Conservation (phyloP, 2,329 filamentous ascomycete species). For the Cordyceps farinosa region DNA sequence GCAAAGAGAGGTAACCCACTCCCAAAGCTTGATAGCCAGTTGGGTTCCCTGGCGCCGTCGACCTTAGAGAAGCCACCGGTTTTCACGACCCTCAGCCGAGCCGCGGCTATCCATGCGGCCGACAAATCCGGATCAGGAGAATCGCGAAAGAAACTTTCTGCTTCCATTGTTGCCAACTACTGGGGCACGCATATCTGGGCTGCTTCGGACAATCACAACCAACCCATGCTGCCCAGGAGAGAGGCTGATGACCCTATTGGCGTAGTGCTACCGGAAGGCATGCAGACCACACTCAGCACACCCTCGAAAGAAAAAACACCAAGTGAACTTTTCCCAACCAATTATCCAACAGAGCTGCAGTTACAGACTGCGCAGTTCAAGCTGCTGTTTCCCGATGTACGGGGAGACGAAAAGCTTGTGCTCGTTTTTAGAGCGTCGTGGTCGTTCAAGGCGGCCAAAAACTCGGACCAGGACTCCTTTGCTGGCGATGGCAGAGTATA, state of each 20-base stretch:
- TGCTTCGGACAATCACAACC: conserved; percentile 26
- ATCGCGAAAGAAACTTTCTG: conserved; percentile 70
- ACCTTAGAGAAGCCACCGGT: conserved; percentile 82
- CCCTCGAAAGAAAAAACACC: conserved; percentile 30
- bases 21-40: conserved; percentile 42
- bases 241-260: conserved; percentile 42
- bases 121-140: conserved; percentile 67
- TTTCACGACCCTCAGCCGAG: conserved; percentile 80
- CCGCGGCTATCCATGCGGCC: conserved; percentile 75
- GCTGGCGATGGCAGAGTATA: conserved; percentile 72
- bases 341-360: conserved; percentile 78
- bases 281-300: conserved; percentile 29
- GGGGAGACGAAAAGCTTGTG: conserved; percentile 74
- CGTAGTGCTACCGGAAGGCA: conserved; percentile 35
- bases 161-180: conserved; percentile 84
- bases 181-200: conserved; percentile 87
- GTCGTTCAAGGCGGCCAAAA: conserved; percentile 50
- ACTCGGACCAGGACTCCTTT: conserved; percentile 45
- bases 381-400: conserved; percentile 80
- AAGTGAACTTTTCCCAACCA: conserved; percentile 60
- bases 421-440: conserved; percentile 92
- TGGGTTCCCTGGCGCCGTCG: conserved; percentile 70
- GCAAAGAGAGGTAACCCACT: conserved; percentile 30
- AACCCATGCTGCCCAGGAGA: conserved; percentile 31
- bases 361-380: conserved; percentile 92